Evolutionary conservation across 371 early-diverging fungal species (phyloP).

Genomic region (Catenaria anguillulae): DNA sequence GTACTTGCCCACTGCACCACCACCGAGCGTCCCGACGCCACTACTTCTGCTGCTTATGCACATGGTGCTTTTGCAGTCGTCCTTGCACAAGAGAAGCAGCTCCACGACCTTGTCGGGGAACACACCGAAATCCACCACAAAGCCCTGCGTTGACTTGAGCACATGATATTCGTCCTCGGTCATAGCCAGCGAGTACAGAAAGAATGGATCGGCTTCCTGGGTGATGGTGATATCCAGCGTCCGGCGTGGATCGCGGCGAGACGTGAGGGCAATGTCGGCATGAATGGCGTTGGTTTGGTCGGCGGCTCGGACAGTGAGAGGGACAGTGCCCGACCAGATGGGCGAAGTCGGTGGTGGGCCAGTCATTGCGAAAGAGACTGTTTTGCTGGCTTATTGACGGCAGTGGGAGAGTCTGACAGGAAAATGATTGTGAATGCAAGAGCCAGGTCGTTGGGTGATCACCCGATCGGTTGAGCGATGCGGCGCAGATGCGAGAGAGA

Average conservation of each 20-base stretch:
- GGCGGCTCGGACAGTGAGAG: background rate
- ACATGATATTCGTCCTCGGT: constrained; percentile 28
- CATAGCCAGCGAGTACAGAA: constrained; percentile 22
- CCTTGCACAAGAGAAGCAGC: constrained; percentile 21
- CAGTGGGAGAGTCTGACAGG: no score
- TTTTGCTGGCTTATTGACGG: no score
- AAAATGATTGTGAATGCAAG: no score
- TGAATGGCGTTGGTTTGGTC: background rate
- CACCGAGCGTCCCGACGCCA: no score
- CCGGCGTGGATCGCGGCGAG: background rate
- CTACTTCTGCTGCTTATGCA: no score
- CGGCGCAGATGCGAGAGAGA: no score
- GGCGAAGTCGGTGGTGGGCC: background rate
- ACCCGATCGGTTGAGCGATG: no score
- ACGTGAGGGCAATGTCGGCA: background rate
- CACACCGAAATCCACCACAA: constrained; percentile 29
- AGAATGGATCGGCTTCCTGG: constrained; percentile 27
- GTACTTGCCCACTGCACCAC: constrained; percentile 16
- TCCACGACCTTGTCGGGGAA: constrained; percentile 31
- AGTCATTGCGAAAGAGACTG: no score
- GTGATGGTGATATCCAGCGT: constrained; percentile 22
- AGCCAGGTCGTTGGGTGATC: no score
- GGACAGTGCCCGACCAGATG: background rate
- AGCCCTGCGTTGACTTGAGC: constrained; percentile 23
- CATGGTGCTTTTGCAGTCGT: no score